Evolutionary conservation across 2,329 filamentous ascomycete genomes (phyloP), one percentile per base, ranked within the genome.

Genomic region (Microdochium trichocladiopsis): DNA sequence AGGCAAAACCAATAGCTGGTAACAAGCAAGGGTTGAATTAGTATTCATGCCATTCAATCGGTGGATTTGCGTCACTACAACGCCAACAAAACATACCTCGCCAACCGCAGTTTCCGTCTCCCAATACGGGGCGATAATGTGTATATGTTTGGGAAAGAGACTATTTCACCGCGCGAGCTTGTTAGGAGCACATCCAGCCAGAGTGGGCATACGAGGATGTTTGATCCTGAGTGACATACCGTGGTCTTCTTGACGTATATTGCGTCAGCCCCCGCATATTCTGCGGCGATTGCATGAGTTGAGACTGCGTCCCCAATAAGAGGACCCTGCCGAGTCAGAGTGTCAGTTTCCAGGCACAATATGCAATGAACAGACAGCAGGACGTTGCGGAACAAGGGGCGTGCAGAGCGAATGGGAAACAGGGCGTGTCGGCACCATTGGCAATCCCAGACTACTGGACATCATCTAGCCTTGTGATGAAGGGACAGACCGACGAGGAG

Each of bases 101-200:
- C 93, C 94, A 97, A 63, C 93, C 94, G 71, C 94, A 97, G 67
- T 95, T 95, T 54, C 94, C 94, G 72, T 97, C 93, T 51, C 94
- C 93, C 69, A 88, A 86, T 67, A 96, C 84, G 11, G 86, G 86
- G 52, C 94, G 89, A 66, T 93, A 96, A 66, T 91, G 86, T 21
- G 90, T 88, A 69, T 95, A 96, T 52, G 87, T 90, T 61, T 86
- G 79, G 6, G 91, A 87, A 51, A 99, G 79, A 21, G 85, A 80
- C 91, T 95, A 11, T 45, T 60, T n/a, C n/a, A n/a, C n/a, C n/a
- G n/a, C 14, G 33, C 51, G 55, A 41, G 25, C 56, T 50, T 37
- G 47, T 51, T 52, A 25, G 50, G 25, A 50, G 18, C 51, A 63
- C 28, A 24, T 11, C 12, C 11, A 28, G 49, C 28, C 21, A 25